Percentiles rank a stretch among this genome's conserved stretches.
These are phyloP conservation scores for Aspergillus sp. DNA, from an alignment of 2,329 filamentous ascomycete genomes.

Conservation along the genomic window DNA sequence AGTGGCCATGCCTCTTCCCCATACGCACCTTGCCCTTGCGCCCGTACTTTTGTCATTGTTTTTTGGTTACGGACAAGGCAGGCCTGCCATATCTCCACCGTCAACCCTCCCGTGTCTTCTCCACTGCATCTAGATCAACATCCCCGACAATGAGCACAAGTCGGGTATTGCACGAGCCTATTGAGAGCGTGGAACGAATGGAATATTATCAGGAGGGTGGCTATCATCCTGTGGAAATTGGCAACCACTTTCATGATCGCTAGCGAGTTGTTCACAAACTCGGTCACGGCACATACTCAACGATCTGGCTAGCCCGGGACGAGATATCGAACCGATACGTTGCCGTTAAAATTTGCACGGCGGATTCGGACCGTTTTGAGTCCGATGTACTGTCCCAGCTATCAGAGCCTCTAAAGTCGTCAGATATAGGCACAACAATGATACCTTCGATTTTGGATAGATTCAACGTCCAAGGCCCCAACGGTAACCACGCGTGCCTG, in stretches of 20 bases:
- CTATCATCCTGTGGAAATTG: slow-evolving; percentile 31
- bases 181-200: slow-evolving; percentile 3
- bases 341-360: slow-evolving; percentile 29
- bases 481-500: slow-evolving; percentile 9
- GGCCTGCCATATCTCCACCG: not conserved
- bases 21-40: not conserved
- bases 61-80: not conserved
- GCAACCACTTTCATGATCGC: slow-evolving; percentile 28
- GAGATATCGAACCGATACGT: slow-evolving; percentile 22
- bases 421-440: slow-evolving; percentile 4
- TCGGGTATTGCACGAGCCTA: slow-evolving; percentile 6
- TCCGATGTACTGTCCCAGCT: slow-evolving; percentile 2
- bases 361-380: slow-evolving; percentile 19
- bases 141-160: not conserved
- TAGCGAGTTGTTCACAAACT: slow-evolving; percentile 45
- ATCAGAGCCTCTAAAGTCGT: not conserved
- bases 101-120: slow-evolving; percentile 1
- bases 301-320: slow-evolving; percentile 30
- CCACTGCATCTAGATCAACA: not conserved
- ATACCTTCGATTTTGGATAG: slow-evolving; percentile 9
- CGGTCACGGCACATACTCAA: slow-evolving; percentile 41
- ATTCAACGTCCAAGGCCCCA: slow-evolving; percentile 14
- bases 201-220: slow-evolving; percentile 16
- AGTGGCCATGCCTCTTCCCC: not conserved
- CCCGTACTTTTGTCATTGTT: not conserved